Conservation (phyloP, 768 basidiomycete species). For the Pleurotus pulmonarius region DNA sequence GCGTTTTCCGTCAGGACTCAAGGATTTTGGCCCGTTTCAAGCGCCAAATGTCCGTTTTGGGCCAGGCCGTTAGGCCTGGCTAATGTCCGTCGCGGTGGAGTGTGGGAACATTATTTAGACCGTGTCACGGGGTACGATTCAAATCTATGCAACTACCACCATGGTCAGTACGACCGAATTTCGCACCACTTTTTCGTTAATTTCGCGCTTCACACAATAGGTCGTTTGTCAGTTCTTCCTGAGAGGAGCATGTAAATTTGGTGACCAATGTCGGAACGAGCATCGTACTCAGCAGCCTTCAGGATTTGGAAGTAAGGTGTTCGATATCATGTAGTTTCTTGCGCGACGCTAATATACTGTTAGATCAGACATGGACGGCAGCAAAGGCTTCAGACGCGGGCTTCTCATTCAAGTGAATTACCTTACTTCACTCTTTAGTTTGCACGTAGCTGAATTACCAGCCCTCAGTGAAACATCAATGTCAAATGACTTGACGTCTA, state of each 20-base stretch:
- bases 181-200: too few species aligned
- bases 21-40: too few species aligned
- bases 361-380: neutral
- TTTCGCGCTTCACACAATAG: slow-evolving; percentile 23
- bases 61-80: too few species aligned
- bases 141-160: too few species aligned
- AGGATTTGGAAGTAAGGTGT: slow-evolving; percentile 50
- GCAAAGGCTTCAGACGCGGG: slow-evolving; percentile 12
- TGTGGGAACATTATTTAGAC: too few species aligned
- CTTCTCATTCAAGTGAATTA: slow-evolving; percentile 37
- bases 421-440: neutral
- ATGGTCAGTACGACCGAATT: too few species aligned
- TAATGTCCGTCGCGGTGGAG: too few species aligned
- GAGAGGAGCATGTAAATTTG: slow-evolving; percentile 65
- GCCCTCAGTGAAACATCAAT: slow-evolving; percentile 55
- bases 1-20: too few species aligned
- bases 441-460: slow-evolving; percentile 3
- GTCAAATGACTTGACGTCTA: slow-evolving; percentile 53
- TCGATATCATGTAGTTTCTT: too few species aligned
- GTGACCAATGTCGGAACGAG: slow-evolving; percentile 61
- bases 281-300: slow-evolving; percentile 41
- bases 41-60: too few species aligned
- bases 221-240: slow-evolving; percentile 59
- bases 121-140: too few species aligned
- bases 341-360: too few species aligned